Evolutionary conservation across 2,329 filamentous ascomycete species (phyloP).

Genomic region (Sarocladiaceae sp.): DNA sequence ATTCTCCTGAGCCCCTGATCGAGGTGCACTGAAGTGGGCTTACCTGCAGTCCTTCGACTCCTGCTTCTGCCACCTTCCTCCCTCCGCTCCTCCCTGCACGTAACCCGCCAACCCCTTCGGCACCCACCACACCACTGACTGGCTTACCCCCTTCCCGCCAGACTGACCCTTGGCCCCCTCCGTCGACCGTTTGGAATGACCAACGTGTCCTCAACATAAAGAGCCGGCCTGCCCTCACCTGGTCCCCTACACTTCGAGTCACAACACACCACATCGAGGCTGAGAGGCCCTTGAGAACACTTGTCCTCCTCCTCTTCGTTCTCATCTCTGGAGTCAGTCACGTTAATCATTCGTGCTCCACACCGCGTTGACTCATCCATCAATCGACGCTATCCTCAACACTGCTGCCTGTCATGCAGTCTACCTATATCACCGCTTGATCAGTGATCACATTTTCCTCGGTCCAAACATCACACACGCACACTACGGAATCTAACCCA

Average conservation of each 20-base stretch:
- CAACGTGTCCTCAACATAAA: constrained; percentile 32
- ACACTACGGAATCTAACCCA: too few relatives aligned
- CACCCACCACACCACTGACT: background rate
- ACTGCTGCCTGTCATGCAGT: constrained; percentile 14
- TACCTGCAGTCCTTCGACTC: background rate
- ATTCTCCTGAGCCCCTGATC: constrained; percentile 9
- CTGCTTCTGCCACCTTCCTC: background rate
- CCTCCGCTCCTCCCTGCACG: background rate
- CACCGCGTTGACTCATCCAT: constrained; percentile 18
- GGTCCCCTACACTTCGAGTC: constrained; percentile 2
- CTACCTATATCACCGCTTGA: constrained; percentile 9
- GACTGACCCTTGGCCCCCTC: constrained; percentile 13
- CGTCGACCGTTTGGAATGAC: constrained; percentile 9
- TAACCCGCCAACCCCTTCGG: background rate
- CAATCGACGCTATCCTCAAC: constrained; percentile 9
- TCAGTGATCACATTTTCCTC: background rate
- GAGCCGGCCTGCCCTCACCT: constrained; percentile 20
- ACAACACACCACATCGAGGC: constrained; percentile 10
- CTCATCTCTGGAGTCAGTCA: background rate
- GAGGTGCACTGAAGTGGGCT: background rate
- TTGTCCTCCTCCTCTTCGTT: constrained; percentile 11
- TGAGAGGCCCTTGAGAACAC: constrained; percentile 12
- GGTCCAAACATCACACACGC: background rate
- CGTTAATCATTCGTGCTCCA: background rate
- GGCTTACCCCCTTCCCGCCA: constrained; percentile 15